Percentiles rank a stretch among this genome's conserved stretches.
Conservation (phyloP, 177 flowering plant genomes). For the Vitis hybrid region DNA sequence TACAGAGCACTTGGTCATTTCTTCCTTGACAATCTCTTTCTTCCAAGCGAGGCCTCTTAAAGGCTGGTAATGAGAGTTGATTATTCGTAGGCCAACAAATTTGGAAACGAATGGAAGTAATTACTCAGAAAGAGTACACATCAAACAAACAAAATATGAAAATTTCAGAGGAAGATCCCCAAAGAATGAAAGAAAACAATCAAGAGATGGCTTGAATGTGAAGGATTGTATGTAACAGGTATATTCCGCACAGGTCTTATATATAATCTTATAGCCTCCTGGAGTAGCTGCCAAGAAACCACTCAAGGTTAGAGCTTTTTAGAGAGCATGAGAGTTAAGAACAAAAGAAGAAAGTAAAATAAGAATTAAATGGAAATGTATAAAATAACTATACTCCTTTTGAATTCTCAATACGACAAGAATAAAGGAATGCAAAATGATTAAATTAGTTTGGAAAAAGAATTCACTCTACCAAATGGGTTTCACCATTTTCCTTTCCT, state of each 20-base stretch:
- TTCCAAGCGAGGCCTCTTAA: neutral
- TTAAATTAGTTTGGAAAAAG: no score
- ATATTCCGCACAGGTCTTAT: neutral
- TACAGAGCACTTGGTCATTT: conserved; percentile 8
- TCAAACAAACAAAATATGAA: neutral
- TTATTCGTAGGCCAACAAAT: no score
- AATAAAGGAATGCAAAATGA: no score
- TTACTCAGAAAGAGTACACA: neutral
- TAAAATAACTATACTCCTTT: conserved; percentile 9
- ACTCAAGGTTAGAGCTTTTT: no score
- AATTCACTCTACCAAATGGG: no score
- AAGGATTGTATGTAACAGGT: conserved; percentile 19
- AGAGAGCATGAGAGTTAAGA: no score
- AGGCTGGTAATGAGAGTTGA: neutral
- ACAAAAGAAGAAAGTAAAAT: no score
- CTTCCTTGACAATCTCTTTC: conserved; percentile 7
- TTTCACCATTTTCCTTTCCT: no score
- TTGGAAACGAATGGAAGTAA: neutral
- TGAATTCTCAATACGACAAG: neutral
- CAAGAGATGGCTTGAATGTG: conserved; percentile 22
- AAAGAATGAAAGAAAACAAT: neutral
- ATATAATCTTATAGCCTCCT: conserved; percentile 5
- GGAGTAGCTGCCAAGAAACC: conserved; percentile 42
- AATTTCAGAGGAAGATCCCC: no score
- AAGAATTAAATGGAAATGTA: no score